phyloP scores from a whole-genome alignment of 2,329 filamentous ascomycete species.

The Arthrinium phaeospermum region DNA sequence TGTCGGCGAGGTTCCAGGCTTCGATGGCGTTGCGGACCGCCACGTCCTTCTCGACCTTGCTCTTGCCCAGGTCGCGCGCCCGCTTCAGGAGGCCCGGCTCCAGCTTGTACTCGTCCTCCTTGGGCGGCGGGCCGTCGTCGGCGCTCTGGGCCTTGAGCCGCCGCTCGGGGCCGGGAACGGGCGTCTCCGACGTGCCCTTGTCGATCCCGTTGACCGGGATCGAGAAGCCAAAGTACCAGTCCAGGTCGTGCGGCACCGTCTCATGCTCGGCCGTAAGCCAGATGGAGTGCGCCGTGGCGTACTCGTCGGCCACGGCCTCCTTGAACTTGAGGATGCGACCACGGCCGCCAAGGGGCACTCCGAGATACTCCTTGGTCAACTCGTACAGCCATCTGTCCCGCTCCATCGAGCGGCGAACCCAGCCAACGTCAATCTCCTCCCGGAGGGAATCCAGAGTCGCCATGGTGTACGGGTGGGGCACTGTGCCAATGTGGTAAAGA shows the following conservation, averaged over 20 bases:
- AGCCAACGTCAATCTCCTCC: conserved; percentile 64
- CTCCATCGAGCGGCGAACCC: conserved; percentile 69
- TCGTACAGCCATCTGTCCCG: conserved; percentile 81
- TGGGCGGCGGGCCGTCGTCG: conserved; percentile 55
- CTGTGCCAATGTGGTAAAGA: conserved; percentile 81
- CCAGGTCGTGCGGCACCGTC: conserved; percentile 69
- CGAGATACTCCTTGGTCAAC: conserved; percentile 73
- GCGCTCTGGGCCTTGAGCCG: conserved; percentile 56
- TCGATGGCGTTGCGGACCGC: conserved; percentile 62
- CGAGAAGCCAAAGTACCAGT: conserved; percentile 89
- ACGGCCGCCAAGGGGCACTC: conserved; percentile 64
- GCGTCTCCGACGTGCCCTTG: conserved; percentile 60
- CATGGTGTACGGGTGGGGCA: conserved; percentile 91
- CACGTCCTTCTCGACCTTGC: conserved; percentile 49
- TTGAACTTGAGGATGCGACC: conserved; percentile 78
- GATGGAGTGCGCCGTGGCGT: conserved; percentile 67
- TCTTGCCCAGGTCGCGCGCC: conserved; percentile 54
- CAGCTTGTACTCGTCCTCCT: conserved; percentile 56
- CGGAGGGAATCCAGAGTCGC: conserved; percentile 69
- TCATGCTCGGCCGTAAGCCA: conserved; percentile 79
- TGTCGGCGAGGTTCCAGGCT: conserved; percentile 73
- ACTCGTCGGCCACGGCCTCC: conserved; percentile 75
- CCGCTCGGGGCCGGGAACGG: conserved; percentile 63
- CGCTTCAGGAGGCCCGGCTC: conserved; percentile 63
- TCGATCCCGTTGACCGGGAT: conserved; percentile 66